phyloP scores from a whole-genome alignment of 2,329 filamentous ascomycete species.

The Nemania sp. region DNA sequence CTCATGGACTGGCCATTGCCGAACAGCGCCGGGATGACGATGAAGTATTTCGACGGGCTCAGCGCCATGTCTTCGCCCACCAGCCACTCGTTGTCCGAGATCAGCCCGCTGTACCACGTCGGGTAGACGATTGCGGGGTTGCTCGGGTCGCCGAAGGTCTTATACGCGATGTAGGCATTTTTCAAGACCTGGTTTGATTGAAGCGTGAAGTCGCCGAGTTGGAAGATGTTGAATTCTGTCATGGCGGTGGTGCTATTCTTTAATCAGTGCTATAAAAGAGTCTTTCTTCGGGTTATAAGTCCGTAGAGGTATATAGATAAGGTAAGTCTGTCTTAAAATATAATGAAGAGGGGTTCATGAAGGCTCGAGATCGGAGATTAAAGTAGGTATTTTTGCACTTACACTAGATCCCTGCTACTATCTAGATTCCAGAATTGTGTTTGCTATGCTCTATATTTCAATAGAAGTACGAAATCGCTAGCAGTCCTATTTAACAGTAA shows the following conservation, averaged over 20 bases:
- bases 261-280: no score
- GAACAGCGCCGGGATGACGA: conserved; percentile 69
- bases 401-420: no score
- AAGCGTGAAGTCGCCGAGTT: conserved; percentile 68
- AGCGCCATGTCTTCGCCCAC: conserved; percentile 67
- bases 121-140: conserved; percentile 74
- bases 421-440: no score
- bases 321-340: no score
- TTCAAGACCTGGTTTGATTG: conserved; percentile 65
- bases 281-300: no score
- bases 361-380: no score
- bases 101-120: conserved; percentile 67
- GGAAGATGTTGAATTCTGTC: conserved; percentile 41
- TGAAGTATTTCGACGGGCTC: conserved; percentile 57
- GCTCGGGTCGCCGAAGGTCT: conserved; percentile 67
- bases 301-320: no score
- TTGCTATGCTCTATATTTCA: no score
- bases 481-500: no score
- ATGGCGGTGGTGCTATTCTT: conserved; percentile 1
- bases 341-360: no score
- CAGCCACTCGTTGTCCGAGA: conserved; percentile 76
- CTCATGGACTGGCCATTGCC: conserved; percentile 70
- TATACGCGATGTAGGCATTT: conserved; percentile 73
- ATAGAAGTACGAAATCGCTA: no score
- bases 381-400: no score